Conservation (phyloP, 768 basidiomycete species). For the Collybia mongolica region DNA sequence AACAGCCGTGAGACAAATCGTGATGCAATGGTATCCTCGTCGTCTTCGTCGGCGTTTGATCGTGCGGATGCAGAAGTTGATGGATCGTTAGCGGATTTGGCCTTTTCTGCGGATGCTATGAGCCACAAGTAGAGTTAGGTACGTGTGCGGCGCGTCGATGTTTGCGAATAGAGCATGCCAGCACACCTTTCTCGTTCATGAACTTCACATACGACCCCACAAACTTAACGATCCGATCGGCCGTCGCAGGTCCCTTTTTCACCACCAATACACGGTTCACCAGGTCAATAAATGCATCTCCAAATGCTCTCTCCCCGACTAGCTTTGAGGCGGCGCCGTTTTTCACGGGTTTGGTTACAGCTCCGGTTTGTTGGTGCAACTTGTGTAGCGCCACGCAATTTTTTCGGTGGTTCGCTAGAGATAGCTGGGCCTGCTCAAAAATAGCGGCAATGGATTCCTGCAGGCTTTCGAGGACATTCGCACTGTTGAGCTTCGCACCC, state of each 20-base stretch:
- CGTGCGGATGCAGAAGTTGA: constrained; percentile 20
- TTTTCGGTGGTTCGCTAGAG: constrained; percentile 89
- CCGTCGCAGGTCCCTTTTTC: constrained; percentile 85
- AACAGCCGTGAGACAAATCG: constrained; percentile 70
- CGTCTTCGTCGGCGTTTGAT: constrained; percentile 41
- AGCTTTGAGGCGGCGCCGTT: constrained; percentile 48
- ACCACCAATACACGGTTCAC: constrained; percentile 68
- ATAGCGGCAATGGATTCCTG: constrained; percentile 35
- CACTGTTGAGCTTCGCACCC: constrained; percentile 20
- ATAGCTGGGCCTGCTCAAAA: constrained; percentile 81
- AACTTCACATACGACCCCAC: constrained; percentile 81
- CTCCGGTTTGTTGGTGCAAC: constrained; percentile 66
- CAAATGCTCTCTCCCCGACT: constrained; percentile 79
- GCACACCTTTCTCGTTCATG: constrained; percentile 78
- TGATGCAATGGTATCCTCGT: constrained; percentile 60
- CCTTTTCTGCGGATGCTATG: constrained; percentile 29
- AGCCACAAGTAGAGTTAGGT: constrained; percentile 1
- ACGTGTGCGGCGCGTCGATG: background rate
- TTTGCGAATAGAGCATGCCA: background rate
- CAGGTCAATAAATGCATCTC: constrained; percentile 72
- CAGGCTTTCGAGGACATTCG: constrained; percentile 27
- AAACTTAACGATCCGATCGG: constrained; percentile 85
- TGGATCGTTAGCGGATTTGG: constrained; percentile 24
- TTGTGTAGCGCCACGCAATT: constrained; percentile 88
- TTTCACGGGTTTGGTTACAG: constrained; percentile 48